Base-by-base conservation (phyloP, 2,329 filamentous ascomycete genomes). In the Trichoderma harzianum region DNA sequence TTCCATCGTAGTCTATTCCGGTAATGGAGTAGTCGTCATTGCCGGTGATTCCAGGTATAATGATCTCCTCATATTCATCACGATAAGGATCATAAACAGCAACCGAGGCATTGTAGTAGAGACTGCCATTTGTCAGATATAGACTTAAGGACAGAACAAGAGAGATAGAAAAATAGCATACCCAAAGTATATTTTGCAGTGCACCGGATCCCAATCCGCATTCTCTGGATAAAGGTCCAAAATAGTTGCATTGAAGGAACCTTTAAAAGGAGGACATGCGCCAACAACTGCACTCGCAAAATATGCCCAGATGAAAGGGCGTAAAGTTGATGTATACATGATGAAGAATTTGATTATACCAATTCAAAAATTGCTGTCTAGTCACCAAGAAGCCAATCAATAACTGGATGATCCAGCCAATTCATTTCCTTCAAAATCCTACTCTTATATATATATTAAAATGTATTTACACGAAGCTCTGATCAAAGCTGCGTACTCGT, bases 181-280 rank as follows among this genome's bases (percentile, higher is more conserved):
- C 60, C 60, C 60, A 21, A 63, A 63, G 34, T 63, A 63, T 43
- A 63, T 63, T n/a, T 47, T 63, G 36, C 60, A 63, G 60, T 63
- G 36, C 10, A 63, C 60, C 1, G 60, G 60, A 12, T 63, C 60
- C 60, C 36, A 63, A 47, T 63, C 60, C 3, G 60, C 60, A 16
- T 39, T 47, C 3, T 63, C 60, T 14, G 60, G 60, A 30, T 63
- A 63, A 7, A 63, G 60, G 5, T 47, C 60, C 24, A 12, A 30
- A 63, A 63, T 30, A 12, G 60, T 43, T 30, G 60, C 60, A 47
- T 63, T 63, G 4, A 63, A 63, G 6, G 60, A 63, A 3, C 60
- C 60, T 5, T 47, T 24, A 18, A 63, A 28, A 16, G 60, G 36
- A 63, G 60, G 60, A 5, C 60, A 63, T 47, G 21, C 3, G 21